Evolutionary conservation across 2,329 filamentous ascomycete genomes (phyloP).

Genomic region (Microdochium trichocladiopsis): DNA sequence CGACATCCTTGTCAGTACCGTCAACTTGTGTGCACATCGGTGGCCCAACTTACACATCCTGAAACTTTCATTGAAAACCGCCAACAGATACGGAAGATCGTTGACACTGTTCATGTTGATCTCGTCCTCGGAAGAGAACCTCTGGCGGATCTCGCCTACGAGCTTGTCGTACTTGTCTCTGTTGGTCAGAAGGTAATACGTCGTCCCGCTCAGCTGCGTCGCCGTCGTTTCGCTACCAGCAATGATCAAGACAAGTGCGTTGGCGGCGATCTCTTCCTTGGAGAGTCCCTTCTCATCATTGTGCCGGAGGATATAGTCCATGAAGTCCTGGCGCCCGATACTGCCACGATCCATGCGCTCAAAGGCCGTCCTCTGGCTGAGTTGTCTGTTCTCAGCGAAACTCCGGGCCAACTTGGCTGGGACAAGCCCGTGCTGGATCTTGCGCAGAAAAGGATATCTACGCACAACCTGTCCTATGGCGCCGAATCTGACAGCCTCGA

Average conservation of each 20-base stretch:
- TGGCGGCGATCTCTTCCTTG: conserved; percentile 11
- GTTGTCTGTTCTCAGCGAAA: neutral
- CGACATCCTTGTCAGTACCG: too few species aligned
- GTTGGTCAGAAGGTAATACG: conserved; percentile 31
- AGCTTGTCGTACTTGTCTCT: conserved; percentile 24
- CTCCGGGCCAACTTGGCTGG: neutral
- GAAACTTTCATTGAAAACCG: conserved; percentile 21
- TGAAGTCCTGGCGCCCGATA: neutral
- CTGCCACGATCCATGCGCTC: neutral
- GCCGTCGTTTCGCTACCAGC: conserved; percentile 46
- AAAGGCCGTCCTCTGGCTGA: neutral
- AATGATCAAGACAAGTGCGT: conserved; percentile 26
- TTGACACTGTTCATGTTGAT: conserved; percentile 15
- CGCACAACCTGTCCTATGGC: conserved; percentile 11
- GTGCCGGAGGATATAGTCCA: neutral
- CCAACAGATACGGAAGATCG: conserved; percentile 17
- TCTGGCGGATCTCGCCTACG: conserved; percentile 25
- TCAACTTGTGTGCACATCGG: too few species aligned
- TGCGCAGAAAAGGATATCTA: conserved; percentile 7
- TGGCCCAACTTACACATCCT: conserved; percentile 10
- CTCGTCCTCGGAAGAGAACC: conserved; percentile 25
- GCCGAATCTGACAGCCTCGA: conserved; percentile 14
- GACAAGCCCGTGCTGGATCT: conserved; percentile 2
- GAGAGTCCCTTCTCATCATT: conserved; percentile 6
- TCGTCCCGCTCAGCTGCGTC: conserved; percentile 30